Percentiles rank a stretch among this genome's conserved stretches.
Conservation (phyloP, 2,329 filamentous ascomycete genomes). For the Sarocladium oryzae region DNA sequence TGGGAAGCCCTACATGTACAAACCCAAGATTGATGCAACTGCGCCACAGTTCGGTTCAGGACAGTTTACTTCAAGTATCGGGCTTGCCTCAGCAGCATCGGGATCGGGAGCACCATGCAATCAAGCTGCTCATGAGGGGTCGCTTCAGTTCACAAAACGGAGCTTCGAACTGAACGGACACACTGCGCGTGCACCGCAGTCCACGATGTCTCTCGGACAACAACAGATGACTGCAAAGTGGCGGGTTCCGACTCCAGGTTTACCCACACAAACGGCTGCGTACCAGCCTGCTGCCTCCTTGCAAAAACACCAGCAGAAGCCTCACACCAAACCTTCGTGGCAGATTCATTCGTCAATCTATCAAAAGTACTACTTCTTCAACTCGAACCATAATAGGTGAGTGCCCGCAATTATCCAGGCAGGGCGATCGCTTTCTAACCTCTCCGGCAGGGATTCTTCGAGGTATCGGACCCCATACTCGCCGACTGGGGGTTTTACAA, state of each 20-base stretch:
- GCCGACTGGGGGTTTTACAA: conserved; percentile 50
- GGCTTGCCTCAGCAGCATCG: neutral
- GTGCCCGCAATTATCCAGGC: conserved; percentile 11
- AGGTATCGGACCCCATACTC: conserved; percentile 56
- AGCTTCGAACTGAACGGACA: conserved; percentile 18
- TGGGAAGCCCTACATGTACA: conserved; percentile 48
- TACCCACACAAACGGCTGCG: conserved; percentile 14
- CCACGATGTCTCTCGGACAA: conserved; percentile 9
- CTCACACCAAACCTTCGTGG: conserved; percentile 22
- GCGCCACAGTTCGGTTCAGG: conserved; percentile 1
- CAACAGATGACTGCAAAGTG: conserved; percentile 8
- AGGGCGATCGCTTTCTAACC: neutral
- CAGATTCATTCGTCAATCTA: conserved; percentile 35
- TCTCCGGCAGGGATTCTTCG: conserved; percentile 37
- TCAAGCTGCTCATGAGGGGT: neutral
- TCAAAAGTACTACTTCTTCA: conserved; percentile 52
- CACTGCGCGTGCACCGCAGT: neutral
- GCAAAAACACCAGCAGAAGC: conserved; percentile 15
- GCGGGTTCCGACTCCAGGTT: neutral
- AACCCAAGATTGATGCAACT: conserved; percentile 29
- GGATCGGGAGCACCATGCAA: neutral
- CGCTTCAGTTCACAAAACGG: conserved; percentile 15
- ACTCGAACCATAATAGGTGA: conserved; percentile 53
- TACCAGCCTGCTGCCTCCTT: conserved; percentile 1
- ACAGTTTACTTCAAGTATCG: conserved; percentile 15